Conservation (phyloP, 108 stramenopile species). For the Nitzschia putrida region DNA sequence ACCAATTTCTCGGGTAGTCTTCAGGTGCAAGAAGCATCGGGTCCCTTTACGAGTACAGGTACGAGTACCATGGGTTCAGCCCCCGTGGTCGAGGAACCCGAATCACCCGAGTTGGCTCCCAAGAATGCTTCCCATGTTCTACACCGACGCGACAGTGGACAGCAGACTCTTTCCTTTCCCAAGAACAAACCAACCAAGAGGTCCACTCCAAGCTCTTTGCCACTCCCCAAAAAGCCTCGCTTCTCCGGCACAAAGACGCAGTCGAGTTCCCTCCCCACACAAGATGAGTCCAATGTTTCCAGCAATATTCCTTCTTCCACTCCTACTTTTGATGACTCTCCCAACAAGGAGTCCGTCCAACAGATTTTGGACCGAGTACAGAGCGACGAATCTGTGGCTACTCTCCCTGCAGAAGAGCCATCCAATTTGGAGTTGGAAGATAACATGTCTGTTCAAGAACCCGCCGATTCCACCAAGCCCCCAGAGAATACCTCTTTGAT, state of each 20-base stretch:
- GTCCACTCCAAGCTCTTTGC: constrained; percentile 6
- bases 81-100: constrained; percentile 30
- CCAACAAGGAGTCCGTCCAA: constrained; percentile 12
- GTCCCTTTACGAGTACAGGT: not conserved
- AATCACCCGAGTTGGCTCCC: constrained; percentile 6
- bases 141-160: constrained; percentile 15
- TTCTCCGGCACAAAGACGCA: not conserved
- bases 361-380: constrained; percentile 35
- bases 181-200: constrained; percentile 15
- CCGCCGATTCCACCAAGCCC: not conserved
- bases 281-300: not conserved
- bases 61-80: too few relatives aligned
- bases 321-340: constrained; percentile 1
- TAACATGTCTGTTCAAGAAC: not conserved
- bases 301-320: not conserved
- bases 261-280: too few relatives aligned
- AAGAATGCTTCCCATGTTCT: not conserved
- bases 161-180: constrained; percentile 35
- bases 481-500: not conserved
- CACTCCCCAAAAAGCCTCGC: constrained; percentile 15
- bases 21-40: not conserved
- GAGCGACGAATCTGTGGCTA: constrained; percentile 26
- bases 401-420: constrained; percentile 6
- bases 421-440: not conserved
- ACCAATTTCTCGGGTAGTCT: constrained; percentile 48